Evolutionary conservation across 1,284 basidiomycete genomes (phyloP).

Genomic region (Cystobasidium sp.): DNA sequence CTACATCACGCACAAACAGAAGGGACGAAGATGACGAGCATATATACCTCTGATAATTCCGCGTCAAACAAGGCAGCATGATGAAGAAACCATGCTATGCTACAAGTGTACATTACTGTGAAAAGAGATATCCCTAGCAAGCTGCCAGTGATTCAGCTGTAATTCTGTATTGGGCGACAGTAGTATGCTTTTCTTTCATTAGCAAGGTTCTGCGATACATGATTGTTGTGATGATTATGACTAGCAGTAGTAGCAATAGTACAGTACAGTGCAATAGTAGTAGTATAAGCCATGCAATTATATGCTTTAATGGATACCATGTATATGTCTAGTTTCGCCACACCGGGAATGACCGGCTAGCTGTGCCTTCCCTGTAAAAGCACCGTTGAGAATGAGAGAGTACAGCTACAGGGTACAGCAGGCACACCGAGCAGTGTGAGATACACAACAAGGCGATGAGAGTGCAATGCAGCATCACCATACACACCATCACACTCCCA

Average conservation of each 20-base stretch:
- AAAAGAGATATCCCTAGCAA: too few relatives aligned
- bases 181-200: neutral
- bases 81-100: too few relatives aligned
- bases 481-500: too few relatives aligned
- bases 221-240: neutral
- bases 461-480: too few relatives aligned
- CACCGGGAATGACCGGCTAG: neutral
- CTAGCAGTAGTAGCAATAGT: neutral
- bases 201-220: neutral
- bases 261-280: neutral
- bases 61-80: too few relatives aligned
- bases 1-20: too few relatives aligned
- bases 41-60: too few relatives aligned
- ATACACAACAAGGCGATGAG: too few relatives aligned
- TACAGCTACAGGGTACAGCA: neutral
- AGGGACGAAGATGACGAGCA: too few relatives aligned
- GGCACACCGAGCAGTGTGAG: too few relatives aligned
- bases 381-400: neutral
- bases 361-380: constrained; percentile 3
- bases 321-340: neutral
- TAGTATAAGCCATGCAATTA: neutral
- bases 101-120: too few relatives aligned
- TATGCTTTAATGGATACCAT: neutral
- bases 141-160: too few relatives aligned
- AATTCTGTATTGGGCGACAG: neutral